These are phyloP conservation scores for Penicillium brasilianum DNA, from an alignment of 2,329 filamentous ascomycete species.

Conservation along the genomic window DNA sequence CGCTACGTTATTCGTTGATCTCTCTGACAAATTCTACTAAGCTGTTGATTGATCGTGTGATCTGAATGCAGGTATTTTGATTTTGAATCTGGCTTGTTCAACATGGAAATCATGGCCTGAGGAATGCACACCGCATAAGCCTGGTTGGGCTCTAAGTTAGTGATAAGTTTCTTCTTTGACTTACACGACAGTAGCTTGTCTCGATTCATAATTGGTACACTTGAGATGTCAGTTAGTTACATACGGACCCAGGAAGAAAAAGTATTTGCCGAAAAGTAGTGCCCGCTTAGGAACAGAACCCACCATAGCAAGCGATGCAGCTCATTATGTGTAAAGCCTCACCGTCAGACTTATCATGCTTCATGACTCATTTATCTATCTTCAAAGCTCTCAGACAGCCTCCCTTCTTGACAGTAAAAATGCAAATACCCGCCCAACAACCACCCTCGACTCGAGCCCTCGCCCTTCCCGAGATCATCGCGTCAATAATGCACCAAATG, in stretches of 20 bases:
- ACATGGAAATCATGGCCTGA: neutral
- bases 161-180: neutral
- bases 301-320: neutral
- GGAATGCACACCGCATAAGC: neutral
- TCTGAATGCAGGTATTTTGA: neutral
- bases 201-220: neutral
- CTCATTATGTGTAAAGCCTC: neutral
- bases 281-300: neutral
- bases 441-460: neutral
- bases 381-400: too few relatives aligned
- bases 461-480: neutral
- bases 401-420: neutral
- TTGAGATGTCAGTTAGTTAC: neutral
- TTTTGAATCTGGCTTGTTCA: neutral
- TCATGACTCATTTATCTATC: neutral
- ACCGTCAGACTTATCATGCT: neutral
- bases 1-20: neutral
- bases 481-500: conserved; percentile 1
- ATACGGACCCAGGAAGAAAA: neutral
- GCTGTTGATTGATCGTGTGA: neutral
- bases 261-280: neutral
- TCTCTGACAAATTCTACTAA: neutral
- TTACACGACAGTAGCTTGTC: neutral
- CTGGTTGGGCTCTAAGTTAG: neutral
- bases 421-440: neutral